Percentiles rank a stretch among this genome's conserved stretches.
Conservation (phyloP, 73 alveolate species). For the Paramecium bursaria region DNA sequence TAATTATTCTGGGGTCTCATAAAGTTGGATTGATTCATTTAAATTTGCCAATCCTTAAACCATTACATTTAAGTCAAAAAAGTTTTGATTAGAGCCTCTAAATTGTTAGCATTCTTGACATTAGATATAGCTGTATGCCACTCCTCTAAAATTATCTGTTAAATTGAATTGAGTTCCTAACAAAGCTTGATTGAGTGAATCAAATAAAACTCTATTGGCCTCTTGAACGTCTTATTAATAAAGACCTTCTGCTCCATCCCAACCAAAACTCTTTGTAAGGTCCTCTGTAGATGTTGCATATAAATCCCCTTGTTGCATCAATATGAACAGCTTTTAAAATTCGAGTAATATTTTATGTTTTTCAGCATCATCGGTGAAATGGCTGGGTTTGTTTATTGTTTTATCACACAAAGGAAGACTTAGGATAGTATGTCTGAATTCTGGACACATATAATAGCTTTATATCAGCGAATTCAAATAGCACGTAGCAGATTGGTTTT, state of each 20-base stretch:
- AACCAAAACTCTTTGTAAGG: constrained; percentile 92
- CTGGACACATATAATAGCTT: constrained; percentile 96
- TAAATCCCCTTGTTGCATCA: constrained; percentile 78
- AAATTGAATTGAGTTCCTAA: constrained; percentile 37
- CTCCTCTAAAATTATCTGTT: constrained; percentile 80
- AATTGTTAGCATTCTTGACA: constrained; percentile 83
- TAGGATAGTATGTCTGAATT: constrained; percentile 88
- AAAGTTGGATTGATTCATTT: constrained; percentile 80
- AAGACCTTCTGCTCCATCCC: constrained; percentile 85
- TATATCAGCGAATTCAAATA: constrained; percentile 96
- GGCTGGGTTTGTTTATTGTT: constrained; percentile 65
- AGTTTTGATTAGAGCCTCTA: constrained; percentile 86
- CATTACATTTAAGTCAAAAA: constrained; percentile 84
- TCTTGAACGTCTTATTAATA: constrained; percentile 78
- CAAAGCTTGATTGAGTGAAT: constrained; percentile 53
- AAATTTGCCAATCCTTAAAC: constrained; percentile 85
- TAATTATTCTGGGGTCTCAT: constrained; percentile 79
- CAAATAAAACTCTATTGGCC: constrained; percentile 72
- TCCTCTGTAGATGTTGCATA: constrained; percentile 89
- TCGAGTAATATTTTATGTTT: constrained; percentile 85
- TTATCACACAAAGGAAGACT: constrained; percentile 89
- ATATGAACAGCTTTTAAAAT: constrained; percentile 90
- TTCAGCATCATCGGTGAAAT: constrained; percentile 79
- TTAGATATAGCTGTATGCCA: constrained; percentile 77
- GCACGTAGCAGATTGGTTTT: constrained; percentile 98